A percentile compares a stretch with the other conserved stretches of the same genome.
Evolutionary conservation across 106 monocot genomes (phyloP).

Genomic region (Cymbidium sinense): DNA sequence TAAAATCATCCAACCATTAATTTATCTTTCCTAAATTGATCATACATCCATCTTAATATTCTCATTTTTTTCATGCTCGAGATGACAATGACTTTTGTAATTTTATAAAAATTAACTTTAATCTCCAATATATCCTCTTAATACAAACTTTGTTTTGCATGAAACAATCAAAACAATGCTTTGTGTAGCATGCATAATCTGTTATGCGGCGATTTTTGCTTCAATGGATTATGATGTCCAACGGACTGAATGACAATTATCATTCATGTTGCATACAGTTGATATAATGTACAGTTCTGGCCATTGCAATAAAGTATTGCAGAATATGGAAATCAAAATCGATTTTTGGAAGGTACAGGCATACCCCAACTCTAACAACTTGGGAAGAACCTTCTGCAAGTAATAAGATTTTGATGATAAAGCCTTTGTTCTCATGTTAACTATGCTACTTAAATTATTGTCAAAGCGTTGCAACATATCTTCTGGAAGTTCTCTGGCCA

Average conservation of each 20-base stretch:
- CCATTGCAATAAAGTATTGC: not conserved
- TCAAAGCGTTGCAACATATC: slow-evolving; percentile 70
- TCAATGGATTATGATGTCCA: not conserved
- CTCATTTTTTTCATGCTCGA: not conserved
- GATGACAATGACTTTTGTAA: not conserved
- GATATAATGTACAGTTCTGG: not conserved
- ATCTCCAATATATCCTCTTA: not conserved
- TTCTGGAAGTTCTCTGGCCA: slow-evolving; percentile 75
- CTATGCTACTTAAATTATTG: slow-evolving; percentile 84
- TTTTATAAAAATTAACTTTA: not conserved
- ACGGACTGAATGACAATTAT: not conserved
- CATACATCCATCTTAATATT: not conserved
- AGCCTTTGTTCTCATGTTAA: slow-evolving; percentile 90
- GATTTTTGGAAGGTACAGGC: not conserved
- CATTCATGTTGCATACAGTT: not conserved
- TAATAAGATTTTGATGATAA: slow-evolving; percentile 63
- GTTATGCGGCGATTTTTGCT: not conserved
- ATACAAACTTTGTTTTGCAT: not conserved
- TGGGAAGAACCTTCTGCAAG: slow-evolving; percentile 85
- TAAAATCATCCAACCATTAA: not conserved
- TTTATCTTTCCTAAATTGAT: not conserved
- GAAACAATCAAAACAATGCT: not conserved
- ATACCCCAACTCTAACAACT: slow-evolving; percentile 78
- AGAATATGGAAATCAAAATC: slow-evolving; percentile 2
- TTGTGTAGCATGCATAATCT: not conserved